A percentile compares a stretch with the other conserved stretches of the same genome.
Conservation (phyloP, 768 basidiomycete species). For the Floccularia luteovirens region DNA sequence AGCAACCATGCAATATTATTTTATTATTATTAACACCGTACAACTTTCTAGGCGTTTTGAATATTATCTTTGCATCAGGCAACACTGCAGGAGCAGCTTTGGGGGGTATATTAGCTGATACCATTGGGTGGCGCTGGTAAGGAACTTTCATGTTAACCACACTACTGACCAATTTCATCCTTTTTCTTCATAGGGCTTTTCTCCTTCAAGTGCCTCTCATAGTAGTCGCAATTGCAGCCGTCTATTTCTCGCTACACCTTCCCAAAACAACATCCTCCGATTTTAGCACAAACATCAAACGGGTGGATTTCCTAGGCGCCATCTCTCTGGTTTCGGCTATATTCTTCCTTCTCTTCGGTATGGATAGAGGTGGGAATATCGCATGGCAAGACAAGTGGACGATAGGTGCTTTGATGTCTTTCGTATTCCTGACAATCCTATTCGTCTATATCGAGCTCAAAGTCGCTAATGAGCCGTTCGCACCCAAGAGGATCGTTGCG, state of each 20-base stretch:
- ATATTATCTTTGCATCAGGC: conserved; percentile 52
- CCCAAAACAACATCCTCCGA: conserved; percentile 32
- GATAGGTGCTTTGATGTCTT: conserved; percentile 24
- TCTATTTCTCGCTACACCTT: conserved; percentile 47
- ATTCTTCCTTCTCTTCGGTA: conserved; percentile 47
- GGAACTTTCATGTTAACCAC: not conserved
- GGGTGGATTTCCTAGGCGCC: conserved; percentile 60
- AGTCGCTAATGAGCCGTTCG: conserved; percentile 52
- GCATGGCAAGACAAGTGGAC: conserved; percentile 37
- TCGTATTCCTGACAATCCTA: conserved; percentile 20
- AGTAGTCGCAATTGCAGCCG: conserved; percentile 42
- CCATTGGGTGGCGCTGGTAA: conserved; percentile 62
- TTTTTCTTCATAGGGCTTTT: conserved; percentile 38
- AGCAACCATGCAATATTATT: not conserved
- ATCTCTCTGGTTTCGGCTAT: conserved; percentile 45
- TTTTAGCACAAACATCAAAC: conserved; percentile 42
- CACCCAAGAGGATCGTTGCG: conserved; percentile 45
- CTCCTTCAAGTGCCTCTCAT: conserved; percentile 52
- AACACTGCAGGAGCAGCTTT: conserved; percentile 54
- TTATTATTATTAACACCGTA: not conserved
- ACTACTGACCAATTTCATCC: not conserved
- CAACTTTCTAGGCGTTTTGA: conserved; percentile 35
- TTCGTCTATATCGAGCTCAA: conserved; percentile 41
- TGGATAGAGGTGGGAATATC: conserved; percentile 46
- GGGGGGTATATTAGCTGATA: conserved; percentile 56